Evolutionary conservation across 257 asterid species (phyloP), one percentile per base, ranked within the genome.

Genomic region (Mentha longifolia): DNA sequence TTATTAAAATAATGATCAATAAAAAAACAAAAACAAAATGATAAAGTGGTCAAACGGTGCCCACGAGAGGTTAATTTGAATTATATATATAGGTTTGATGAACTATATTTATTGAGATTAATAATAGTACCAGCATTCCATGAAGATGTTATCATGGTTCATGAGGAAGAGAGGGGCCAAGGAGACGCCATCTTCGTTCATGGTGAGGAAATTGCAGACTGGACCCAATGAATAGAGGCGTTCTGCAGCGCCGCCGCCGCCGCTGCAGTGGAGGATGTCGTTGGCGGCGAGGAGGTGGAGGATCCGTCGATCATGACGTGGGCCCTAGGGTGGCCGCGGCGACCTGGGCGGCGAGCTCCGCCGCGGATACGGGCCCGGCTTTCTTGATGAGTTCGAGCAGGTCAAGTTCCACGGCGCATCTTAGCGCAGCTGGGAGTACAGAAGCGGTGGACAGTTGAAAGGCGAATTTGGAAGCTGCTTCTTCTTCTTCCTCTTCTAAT

Each of bases 171-270:
- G 1, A 19, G 82, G 78, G 6, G 79, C 79, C 37, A 77, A 2
- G 0, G 89, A 81, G 9, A 77, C 82, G 0, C 84, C 87, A 5
- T 76, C 82, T 5, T 80, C 82, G 33, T 68, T 85, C 41, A 63
- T 76, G 0, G 86, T 87, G 51, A 89, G 61, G 31, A 22, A 84
- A 74, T 79, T 84, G 71, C 92, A 76, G 6, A 85, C 87, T 5
- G 92, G 84, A 15, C 83, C 84, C 46, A 79, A 41, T 11, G 84
- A 78, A 14, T 85, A 84, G 5, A 66, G 81, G 74, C 94, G 68
- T 70, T 67, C 77, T 0, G 28, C 62, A 5, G 67, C 56, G 42
- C 81, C 80, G 46, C 37, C 80, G 46, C 37, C 37, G 37, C 74
- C 30, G 39, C n/a, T 70, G 76, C 82, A 85, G 0, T 46, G 22